A percentile compares a stretch with the other conserved stretches of the same genome.
Conservation (phyloP, 768 basidiomycete species). For the Boletus insuetus region DNA sequence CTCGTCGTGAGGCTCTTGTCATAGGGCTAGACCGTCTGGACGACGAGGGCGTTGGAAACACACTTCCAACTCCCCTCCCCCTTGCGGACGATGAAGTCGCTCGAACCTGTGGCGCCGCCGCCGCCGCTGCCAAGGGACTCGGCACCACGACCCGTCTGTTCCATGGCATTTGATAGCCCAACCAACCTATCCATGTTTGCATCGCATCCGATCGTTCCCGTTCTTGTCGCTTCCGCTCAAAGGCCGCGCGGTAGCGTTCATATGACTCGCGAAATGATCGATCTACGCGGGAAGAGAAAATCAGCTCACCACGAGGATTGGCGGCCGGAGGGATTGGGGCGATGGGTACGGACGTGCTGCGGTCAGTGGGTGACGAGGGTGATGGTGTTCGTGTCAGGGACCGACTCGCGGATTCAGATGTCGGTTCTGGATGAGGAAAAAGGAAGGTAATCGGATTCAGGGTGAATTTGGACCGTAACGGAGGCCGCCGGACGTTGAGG, state of each 20-base stretch:
- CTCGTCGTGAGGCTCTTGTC: slow-evolving; percentile 28
- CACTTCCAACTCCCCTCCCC: slow-evolving; percentile 25
- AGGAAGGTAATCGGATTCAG: slow-evolving; percentile 39
- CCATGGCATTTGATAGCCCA: slow-evolving; percentile 30
- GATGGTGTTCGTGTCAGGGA: slow-evolving; percentile 27
- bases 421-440: slow-evolving; percentile 30
- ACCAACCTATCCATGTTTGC: slow-evolving; percentile 32
- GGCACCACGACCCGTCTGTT: slow-evolving; percentile 13
- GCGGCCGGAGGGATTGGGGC: slow-evolving; percentile 80
- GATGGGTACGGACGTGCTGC: slow-evolving; percentile 45
- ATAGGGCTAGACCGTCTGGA: slow-evolving; percentile 35
- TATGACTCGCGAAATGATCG: slow-evolving; percentile 83
- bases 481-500: slow-evolving; percentile 85
- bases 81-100: slow-evolving; percentile 24
- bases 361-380: slow-evolving; percentile 36
- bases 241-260: slow-evolving; percentile 85
- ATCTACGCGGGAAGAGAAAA: slow-evolving; percentile 89
- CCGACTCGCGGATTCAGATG: slow-evolving; percentile 19
- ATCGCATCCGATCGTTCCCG: slow-evolving; percentile 42
- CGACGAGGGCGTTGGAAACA: slow-evolving; percentile 29
- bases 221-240: slow-evolving; percentile 76
- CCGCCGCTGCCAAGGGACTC: not conserved
- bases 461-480: slow-evolving; percentile 59
- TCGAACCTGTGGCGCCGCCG: slow-evolving; percentile 19
- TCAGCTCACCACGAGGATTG: slow-evolving; percentile 94